These are phyloP conservation scores for Chrysopogon serrulatus DNA, from an alignment of 176 grass and related monocot genomes.

Conservation along the genomic window DNA sequence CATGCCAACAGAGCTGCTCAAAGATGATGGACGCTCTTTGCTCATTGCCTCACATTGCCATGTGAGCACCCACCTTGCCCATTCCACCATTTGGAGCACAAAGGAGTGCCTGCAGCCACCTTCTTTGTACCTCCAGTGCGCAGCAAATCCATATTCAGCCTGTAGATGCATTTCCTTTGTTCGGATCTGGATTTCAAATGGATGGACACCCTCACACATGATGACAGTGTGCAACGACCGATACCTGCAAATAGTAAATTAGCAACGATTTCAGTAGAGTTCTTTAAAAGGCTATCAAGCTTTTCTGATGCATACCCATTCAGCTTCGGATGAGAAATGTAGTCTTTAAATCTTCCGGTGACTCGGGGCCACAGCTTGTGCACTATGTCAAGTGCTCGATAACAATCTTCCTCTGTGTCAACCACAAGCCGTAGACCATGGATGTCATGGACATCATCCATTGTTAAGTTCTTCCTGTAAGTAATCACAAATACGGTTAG, in stretches of 20 bases:
- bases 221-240: slow-evolving; percentile 76
- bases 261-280: background rate
- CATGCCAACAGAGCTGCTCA: slow-evolving; percentile 11
- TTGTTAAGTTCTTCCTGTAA: slow-evolving; percentile 76
- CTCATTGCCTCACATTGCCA: slow-evolving; percentile 76
- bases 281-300: background rate
- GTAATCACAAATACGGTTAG: slow-evolving; percentile 1
- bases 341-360: slow-evolving; percentile 78
- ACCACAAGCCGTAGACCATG: slow-evolving; percentile 87
- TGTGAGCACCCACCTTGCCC: slow-evolving; percentile 79
- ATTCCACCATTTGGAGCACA: slow-evolving; percentile 89
- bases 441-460: slow-evolving; percentile 88
- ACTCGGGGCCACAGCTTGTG: slow-evolving; percentile 72
- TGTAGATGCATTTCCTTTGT: slow-evolving; percentile 91
- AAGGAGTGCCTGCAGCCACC: slow-evolving; percentile 59
- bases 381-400: slow-evolving; percentile 63
- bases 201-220: slow-evolving; percentile 45
- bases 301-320: slow-evolving; percentile 60
- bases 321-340: slow-evolving; percentile 69
- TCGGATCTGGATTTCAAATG: slow-evolving; percentile 91
- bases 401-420: slow-evolving; percentile 84
- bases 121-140: slow-evolving; percentile 98
- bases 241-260: slow-evolving; percentile 54
- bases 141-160: slow-evolving; percentile 88
- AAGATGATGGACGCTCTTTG: slow-evolving; percentile 25